Evolutionary conservation across 2,329 filamentous ascomycete species (phyloP).

Genomic region (Ilyonectria robusta): DNA sequence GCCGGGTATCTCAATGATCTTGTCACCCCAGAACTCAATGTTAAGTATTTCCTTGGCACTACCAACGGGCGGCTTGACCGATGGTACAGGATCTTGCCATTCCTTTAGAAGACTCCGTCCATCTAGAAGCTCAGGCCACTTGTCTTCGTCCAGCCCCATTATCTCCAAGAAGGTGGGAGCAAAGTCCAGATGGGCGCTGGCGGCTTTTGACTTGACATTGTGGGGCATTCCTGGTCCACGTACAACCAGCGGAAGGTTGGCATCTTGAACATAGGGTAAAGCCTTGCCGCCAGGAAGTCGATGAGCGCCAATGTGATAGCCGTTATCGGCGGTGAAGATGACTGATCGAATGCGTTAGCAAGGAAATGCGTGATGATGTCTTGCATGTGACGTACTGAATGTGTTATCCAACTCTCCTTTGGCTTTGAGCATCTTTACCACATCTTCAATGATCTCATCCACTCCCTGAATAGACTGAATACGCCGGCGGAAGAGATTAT

Average conservation of each 20-base stretch:
- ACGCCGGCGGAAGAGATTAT: constrained; percentile 4
- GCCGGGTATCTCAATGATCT: constrained; percentile 39
- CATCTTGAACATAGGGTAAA: constrained; percentile 48
- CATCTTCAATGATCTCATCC: constrained; percentile 53
- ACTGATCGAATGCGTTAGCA: neutral
- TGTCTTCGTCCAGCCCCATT: constrained; percentile 37
- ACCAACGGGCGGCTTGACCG: constrained; percentile 34
- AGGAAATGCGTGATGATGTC: neutral
- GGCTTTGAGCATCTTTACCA: constrained; percentile 47
- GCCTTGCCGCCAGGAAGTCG: constrained; percentile 46
- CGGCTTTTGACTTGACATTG: constrained; percentile 37
- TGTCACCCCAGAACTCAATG: constrained; percentile 32
- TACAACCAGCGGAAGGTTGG: constrained; percentile 50
- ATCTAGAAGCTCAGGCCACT: constrained; percentile 48
- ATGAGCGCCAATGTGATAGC: constrained; percentile 48
- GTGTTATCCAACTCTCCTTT: constrained; percentile 46
- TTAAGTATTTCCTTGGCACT: constrained; percentile 14
- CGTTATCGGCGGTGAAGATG: constrained; percentile 46
- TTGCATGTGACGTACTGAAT: constrained; percentile 20
- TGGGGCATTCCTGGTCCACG: constrained; percentile 46
- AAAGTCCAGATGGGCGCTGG: constrained; percentile 47
- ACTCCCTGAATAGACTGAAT: constrained; percentile 39
- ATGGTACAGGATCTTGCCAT: constrained; percentile 36
- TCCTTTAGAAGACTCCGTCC: constrained; percentile 48
- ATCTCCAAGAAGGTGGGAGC: constrained; percentile 49